A percentile compares a stretch with the other conserved stretches of the same genome.
phyloP scores from a whole-genome alignment of 179 eudicot genomes.

The Beta corolliflora region DNA sequence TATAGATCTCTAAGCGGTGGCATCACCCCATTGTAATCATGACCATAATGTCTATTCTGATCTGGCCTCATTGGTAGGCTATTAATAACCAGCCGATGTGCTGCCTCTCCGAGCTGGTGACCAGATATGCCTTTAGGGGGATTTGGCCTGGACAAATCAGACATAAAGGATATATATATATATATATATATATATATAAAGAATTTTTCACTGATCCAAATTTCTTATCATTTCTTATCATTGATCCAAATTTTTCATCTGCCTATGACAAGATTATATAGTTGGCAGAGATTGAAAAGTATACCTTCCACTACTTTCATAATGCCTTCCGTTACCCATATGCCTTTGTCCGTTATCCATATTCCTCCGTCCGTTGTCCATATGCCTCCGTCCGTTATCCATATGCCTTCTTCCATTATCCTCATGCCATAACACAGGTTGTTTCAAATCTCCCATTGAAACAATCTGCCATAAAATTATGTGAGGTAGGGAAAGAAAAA shows the following conservation, averaged over 20 bases:
- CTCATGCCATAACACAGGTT: slow-evolving; percentile 78
- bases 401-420: slow-evolving; percentile 44
- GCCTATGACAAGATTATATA: background rate
- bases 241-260: background rate
- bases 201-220: background rate
- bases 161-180: too few species aligned
- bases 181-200: background rate
- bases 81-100: slow-evolving; percentile 77
- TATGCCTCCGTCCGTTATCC: slow-evolving; percentile 41
- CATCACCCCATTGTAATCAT: slow-evolving; percentile 25
- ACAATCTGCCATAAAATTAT: slow-evolving; percentile 49
- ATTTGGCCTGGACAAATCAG: slow-evolving; percentile 40
- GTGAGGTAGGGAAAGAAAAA: background rate
- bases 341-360: slow-evolving; percentile 16
- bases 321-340: slow-evolving; percentile 29
- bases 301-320: slow-evolving; percentile 11
- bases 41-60: slow-evolving; percentile 35
- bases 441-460: slow-evolving; percentile 61
- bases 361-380: slow-evolving; percentile 52
- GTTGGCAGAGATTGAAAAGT: background rate
- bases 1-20: slow-evolving; percentile 31
- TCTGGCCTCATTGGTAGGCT: slow-evolving; percentile 58
- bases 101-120: slow-evolving; percentile 82
- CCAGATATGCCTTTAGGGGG: slow-evolving; percentile 64
- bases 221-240: background rate